Evolutionary conservation across 2,329 filamentous ascomycete genomes (phyloP), one percentile per base, ranked within the genome.

Genomic region (Metarhizium rileyi): DNA sequence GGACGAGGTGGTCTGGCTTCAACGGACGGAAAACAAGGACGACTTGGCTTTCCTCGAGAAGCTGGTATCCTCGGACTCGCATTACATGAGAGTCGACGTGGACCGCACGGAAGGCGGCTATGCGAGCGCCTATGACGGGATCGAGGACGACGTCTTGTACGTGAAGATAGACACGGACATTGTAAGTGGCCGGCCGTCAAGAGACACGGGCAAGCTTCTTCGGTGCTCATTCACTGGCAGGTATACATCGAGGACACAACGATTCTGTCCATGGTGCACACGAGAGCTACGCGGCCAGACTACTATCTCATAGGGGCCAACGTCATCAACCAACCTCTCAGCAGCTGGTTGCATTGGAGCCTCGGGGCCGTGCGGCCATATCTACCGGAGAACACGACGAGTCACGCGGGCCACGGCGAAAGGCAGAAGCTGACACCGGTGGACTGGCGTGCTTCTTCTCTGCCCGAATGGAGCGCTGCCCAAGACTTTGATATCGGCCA

Each of bases 311-410:
- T 80, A 12, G 76, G 75, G 2, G 43, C 26, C 43, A 45, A 45
- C 1, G 20, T 81, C 20, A 65, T 80, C 54, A 81, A 81, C 52
- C 74, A 77, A 46, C 76, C 75, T 14, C 67, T 75, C 9, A 71
- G 78, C 28, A 70, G 70, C 44, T 72, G 74, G 64, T 65, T 80
- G 18, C 78, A 81, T 55, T 74, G 71, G 57, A 76, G 77, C 50
- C 65, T 75, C 5, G 74, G 73, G 5, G 71, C 72, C 20, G 68
- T 78, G 20, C 66, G 74, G 45, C 72, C 77, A 3, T 80, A 78
- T 57, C 66, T 78, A 18, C 76, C 77, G 3, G 77, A 78, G 16
- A 38, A 9, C 18, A 16, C 6, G 35, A 16, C 16, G 6, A 20
- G 18, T 20, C 20, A 38, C 35, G 16, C 35, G 4, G 16, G 20